These are phyloP conservation scores for Arachnopeziza araneosa DNA, from an alignment of 2,329 filamentous ascomycete genomes.

Conservation along the genomic window DNA sequence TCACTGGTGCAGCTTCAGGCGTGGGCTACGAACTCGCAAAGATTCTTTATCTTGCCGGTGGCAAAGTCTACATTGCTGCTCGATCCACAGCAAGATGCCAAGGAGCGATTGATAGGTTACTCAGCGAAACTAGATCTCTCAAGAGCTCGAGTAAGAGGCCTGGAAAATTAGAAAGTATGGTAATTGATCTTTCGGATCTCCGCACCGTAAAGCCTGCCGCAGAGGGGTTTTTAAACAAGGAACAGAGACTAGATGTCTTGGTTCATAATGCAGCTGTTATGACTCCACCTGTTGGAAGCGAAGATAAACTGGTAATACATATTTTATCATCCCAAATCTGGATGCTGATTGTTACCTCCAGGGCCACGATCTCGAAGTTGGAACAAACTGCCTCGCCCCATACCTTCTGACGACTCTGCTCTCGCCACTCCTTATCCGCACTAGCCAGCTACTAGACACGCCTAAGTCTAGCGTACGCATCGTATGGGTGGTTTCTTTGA, in stretches of 20 bases:
- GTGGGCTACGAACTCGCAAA: conserved; percentile 44
- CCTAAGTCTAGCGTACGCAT: conserved; percentile 27
- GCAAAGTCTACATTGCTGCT: conserved; percentile 45
- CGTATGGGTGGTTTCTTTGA: conserved; percentile 26
- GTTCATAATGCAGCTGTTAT: conserved; percentile 44
- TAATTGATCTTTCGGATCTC: conserved; percentile 28
- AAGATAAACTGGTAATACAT: conserved; percentile 28
- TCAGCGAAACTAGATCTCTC: conserved; percentile 8
- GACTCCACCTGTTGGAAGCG: conserved; percentile 35
- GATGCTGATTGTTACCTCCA: conserved; percentile 1
- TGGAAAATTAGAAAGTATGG: conserved; percentile 16
- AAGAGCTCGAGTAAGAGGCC: conserved; percentile 13
- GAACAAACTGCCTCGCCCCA: conserved; percentile 21
- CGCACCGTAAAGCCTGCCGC: conserved; percentile 24
- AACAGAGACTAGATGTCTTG: conserved; percentile 35
- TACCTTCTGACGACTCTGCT: conserved; percentile 21
- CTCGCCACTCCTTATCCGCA: conserved; percentile 14
- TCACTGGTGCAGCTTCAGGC: conserved; percentile 36
- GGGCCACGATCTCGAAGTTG: conserved; percentile 24
- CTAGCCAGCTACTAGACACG: conserved; percentile 10
- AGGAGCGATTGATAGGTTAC: conserved; percentile 37
- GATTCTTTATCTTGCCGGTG: conserved; percentile 45
- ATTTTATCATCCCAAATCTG: background rate
- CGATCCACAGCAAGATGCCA: conserved; percentile 37
- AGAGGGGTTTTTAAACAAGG: conserved; percentile 26